Evolutionary conservation across 179 eudicot species (phyloP).

Genomic region (Amaranthus tricolor): DNA sequence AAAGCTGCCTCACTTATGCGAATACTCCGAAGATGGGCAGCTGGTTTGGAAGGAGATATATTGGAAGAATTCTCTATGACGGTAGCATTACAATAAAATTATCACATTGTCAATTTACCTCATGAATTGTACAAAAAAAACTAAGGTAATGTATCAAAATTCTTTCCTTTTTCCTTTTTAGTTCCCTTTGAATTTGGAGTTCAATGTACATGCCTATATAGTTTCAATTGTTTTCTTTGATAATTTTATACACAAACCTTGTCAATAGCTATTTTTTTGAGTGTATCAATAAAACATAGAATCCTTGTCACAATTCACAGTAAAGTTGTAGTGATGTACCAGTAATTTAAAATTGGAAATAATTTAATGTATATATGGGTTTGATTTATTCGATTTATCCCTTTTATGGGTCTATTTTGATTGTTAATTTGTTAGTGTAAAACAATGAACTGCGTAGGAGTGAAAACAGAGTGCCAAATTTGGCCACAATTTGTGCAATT

Average conservation of each 20-base stretch:
- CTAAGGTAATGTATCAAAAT: slow-evolving; percentile 19
- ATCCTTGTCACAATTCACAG: not conserved
- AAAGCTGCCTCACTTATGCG: slow-evolving; percentile 83
- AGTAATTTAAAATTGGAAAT: too few relatives aligned
- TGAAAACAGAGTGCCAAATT: too few relatives aligned
- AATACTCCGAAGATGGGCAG: slow-evolving; percentile 79
- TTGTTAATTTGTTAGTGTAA: too few relatives aligned
- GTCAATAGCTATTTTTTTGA: slow-evolving; percentile 13
- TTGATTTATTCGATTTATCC: too few relatives aligned
- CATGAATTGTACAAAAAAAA: slow-evolving; percentile 34
- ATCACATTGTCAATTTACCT: not conserved
- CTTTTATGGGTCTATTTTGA: too few relatives aligned
- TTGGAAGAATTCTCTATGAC: slow-evolving; percentile 35
- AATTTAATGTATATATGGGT: too few relatives aligned
- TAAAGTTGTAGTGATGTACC: not conserved
- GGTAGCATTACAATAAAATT: slow-evolving; percentile 22
- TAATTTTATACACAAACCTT: slow-evolving; percentile 16
- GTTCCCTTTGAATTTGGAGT: slow-evolving; percentile 8
- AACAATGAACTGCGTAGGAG: too few relatives aligned
- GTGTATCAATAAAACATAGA: slow-evolving; percentile 16
- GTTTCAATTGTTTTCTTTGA: slow-evolving; percentile 10
- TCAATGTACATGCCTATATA: slow-evolving; percentile 18
- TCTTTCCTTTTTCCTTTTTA: not conserved
- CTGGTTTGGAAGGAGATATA: slow-evolving; percentile 53
- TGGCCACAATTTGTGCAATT: too few relatives aligned